Evolutionary conservation across 2,329 filamentous ascomycete genomes (phyloP).

Genomic region (Chaetomiaceae sp.): DNA sequence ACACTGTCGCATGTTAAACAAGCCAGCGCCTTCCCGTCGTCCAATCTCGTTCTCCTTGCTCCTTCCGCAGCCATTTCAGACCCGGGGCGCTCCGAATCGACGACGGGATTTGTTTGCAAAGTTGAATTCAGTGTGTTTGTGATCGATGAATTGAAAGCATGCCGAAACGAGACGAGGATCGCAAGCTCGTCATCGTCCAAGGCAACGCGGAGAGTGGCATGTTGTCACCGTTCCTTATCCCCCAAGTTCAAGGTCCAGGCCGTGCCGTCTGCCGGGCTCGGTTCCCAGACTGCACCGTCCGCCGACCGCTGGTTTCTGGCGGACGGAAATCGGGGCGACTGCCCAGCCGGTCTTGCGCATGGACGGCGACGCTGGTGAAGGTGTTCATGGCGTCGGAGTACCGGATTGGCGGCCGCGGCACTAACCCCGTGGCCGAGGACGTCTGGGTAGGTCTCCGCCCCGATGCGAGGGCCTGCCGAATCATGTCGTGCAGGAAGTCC

Average conservation of each 20-base stretch:
- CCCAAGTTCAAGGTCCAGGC: not conserved
- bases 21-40: too few relatives aligned
- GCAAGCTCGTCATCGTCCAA: not conserved
- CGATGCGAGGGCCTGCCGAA: constrained; percentile 41
- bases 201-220: not conserved
- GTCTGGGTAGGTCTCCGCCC: constrained; percentile 26
- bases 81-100: too few relatives aligned
- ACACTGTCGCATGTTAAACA: too few relatives aligned
- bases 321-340: constrained; percentile 5
- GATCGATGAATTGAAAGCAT: too few relatives aligned
- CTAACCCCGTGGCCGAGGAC: constrained; percentile 1
- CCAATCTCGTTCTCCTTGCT: too few relatives aligned
- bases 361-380: constrained; percentile 6
- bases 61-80: too few relatives aligned
- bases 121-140: too few relatives aligned
- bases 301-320: constrained; percentile 4
- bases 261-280: constrained; percentile 6
- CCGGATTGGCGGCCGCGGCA: constrained; percentile 11
- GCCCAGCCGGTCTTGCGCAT: constrained; percentile 8
- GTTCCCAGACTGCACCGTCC: not conserved
- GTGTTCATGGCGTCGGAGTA: constrained; percentile 13
- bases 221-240: not conserved
- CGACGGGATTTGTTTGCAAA: too few relatives aligned
- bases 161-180: too few relatives aligned
- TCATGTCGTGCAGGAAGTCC: constrained; percentile 46